Percentiles rank a stretch among this genome's conserved stretches.
Evolutionary conservation across 352 stramenopile genomes (phyloP).

Genomic region (Chrysophaeum taylorii): DNA sequence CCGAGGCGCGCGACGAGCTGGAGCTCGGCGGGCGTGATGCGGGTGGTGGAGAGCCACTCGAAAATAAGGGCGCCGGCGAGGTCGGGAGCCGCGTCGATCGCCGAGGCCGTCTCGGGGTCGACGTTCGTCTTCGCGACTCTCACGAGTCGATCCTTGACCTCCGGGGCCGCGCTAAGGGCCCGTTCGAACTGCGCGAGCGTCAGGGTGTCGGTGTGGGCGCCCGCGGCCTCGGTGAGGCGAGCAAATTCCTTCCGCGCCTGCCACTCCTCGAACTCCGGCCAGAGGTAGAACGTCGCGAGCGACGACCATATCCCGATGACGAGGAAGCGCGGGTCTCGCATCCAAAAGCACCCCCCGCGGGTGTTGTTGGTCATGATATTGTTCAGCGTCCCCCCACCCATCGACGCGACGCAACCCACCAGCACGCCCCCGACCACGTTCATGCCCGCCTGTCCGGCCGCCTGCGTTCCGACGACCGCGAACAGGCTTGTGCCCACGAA

Average conservation of each 20-base stretch:
- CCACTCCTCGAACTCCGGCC: conserved; percentile 19
- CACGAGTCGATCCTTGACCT: too few species aligned
- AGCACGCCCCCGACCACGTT: conserved; percentile 24
- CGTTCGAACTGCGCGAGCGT: neutral
- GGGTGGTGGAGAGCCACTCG: neutral
- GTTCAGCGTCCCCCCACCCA: conserved; percentile 27
- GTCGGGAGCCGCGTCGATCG: too few species aligned
- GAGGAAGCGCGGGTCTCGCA: conserved; percentile 17
- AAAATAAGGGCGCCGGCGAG: neutral
- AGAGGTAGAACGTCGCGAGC: conserved; percentile 22
- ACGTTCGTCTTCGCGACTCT: neutral
- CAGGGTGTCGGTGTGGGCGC: neutral
- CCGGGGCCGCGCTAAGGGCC: too few species aligned
- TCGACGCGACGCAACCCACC: conserved; percentile 19
- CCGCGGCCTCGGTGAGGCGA: neutral
- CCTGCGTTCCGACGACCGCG: conserved; percentile 18
- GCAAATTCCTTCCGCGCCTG: neutral
- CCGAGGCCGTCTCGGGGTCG: neutral
- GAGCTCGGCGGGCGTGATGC: neutral
- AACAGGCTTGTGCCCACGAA: conserved; percentile 19
- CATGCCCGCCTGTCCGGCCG: conserved; percentile 23
- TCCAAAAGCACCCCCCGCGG: conserved; percentile 16
- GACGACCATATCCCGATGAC: conserved; percentile 13
- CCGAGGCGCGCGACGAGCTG: neutral
- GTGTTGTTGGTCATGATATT: conserved; percentile 21